These are phyloP conservation scores for Paraglomus occultum DNA, from an alignment of 192 early-diverging fungal species.

Conservation along the genomic window DNA sequence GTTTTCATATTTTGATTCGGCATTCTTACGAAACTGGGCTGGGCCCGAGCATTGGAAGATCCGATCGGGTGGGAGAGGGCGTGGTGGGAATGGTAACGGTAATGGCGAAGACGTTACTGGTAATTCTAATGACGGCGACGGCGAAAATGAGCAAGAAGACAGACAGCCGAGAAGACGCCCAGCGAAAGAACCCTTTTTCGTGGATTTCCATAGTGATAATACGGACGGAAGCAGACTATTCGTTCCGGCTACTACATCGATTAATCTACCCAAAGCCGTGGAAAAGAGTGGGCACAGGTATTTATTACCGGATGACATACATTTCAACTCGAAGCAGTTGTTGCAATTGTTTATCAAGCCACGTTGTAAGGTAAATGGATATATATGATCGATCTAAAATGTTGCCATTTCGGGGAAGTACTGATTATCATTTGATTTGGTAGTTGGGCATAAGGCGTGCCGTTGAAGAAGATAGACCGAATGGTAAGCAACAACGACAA, in stretches of 20 bases:
- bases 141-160: slow-evolving; percentile 27
- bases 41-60: slow-evolving; percentile 92
- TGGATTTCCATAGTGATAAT: slow-evolving; percentile 65
- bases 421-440: no score
- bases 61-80: slow-evolving; percentile 40
- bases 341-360: slow-evolving; percentile 53
- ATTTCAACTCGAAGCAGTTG: slow-evolving; percentile 56
- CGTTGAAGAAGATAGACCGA: no score
- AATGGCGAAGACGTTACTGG: slow-evolving; percentile 5
- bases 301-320: slow-evolving; percentile 83
- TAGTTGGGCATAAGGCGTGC: no score
- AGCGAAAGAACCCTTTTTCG: slow-evolving; percentile 48
- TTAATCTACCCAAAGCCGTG: slow-evolving; percentile 56
- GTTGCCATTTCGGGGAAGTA: no score
- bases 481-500: no score
- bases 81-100: slow-evolving; percentile 8
- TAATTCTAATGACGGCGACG: neutral
- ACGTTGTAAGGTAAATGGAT: slow-evolving; percentile 40
- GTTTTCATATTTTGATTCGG: slow-evolving; percentile 87
- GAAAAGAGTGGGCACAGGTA: slow-evolving; percentile 51
- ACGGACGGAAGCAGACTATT: slow-evolving; percentile 66
- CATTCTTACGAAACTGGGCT: slow-evolving; percentile 82
- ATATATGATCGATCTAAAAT: neutral
- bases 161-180: slow-evolving; percentile 46
- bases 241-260: slow-evolving; percentile 53